Conservation (phyloP, 345 rosid species). For the Physaria fendleri region DNA sequence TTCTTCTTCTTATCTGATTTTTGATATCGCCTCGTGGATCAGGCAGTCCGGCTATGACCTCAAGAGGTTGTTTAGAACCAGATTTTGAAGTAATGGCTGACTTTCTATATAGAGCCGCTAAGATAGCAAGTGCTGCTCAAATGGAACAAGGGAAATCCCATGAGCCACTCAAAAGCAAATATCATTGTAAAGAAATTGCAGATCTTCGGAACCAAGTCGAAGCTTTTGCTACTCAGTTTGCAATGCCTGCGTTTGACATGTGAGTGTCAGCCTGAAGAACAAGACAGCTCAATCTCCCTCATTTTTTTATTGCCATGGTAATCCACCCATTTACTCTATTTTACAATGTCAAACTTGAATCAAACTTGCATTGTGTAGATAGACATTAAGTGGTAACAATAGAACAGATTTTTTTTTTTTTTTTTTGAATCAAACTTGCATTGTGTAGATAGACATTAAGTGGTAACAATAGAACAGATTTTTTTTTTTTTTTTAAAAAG, state of each 20-base stretch:
- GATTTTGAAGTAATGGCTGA: slow-evolving; percentile 82
- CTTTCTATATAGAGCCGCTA: slow-evolving; percentile 72
- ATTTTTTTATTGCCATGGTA: slow-evolving; percentile 25
- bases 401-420: too few relatives aligned
- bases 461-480: slow-evolving; percentile 13
- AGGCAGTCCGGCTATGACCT: slow-evolving; percentile 98
- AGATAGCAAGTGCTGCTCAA: slow-evolving; percentile 52
- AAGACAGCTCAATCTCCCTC: slow-evolving; percentile 2
- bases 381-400: slow-evolving; percentile 19
- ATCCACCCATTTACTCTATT: slow-evolving; percentile 16
- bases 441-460: slow-evolving; percentile 18
- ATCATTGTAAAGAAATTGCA: slow-evolving; percentile 52
- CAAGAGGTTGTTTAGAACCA: slow-evolving; percentile 80
- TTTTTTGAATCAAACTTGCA: too few relatives aligned
- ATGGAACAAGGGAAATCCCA: slow-evolving; percentile 57
- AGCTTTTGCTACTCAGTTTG: slow-evolving; percentile 73
- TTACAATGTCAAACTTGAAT: slow-evolving; percentile 10
- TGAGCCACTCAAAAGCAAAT: slow-evolving; percentile 48
- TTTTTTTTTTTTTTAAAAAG: too few relatives aligned
- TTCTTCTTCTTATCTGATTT: not conserved
- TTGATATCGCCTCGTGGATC: slow-evolving; percentile 1
- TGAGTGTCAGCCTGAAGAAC: slow-evolving; percentile 32
- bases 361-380: slow-evolving; percentile 21
- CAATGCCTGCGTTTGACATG: slow-evolving; percentile 77
- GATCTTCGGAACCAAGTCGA: slow-evolving; percentile 62